Evolutionary conservation across 2,329 filamentous ascomycete genomes (phyloP), one percentile per base, ranked within the genome.

Genomic region (Zymoseptoria brevis): DNA sequence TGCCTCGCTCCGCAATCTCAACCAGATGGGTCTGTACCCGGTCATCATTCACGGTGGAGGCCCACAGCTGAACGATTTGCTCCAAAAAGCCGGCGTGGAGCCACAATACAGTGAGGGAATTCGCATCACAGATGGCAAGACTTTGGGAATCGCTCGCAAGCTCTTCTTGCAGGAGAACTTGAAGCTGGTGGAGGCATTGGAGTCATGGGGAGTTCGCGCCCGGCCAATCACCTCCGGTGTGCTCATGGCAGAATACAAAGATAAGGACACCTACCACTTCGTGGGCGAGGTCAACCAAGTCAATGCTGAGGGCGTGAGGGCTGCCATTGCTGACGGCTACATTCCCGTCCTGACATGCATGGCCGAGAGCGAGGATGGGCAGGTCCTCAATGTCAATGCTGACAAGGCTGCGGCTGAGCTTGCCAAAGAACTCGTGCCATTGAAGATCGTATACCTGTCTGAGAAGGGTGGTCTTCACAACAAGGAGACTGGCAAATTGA

Each of bases 371-470:
- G 82, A 86, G 53, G 91, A 96, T 64, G 94, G 94, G 8, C 90
- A 93, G 74, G 86, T 97, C 55, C 82, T 99, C 64, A 99, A 99
- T 72, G 94, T 99, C 74, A 99, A 99, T 71, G 94, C 94, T 41
- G 94, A 99, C 75, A 93, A 96, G 62, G 93, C 93, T 41, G 94
- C 94, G 29, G 92, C 92, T 65, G 93, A 96, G 77, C 81, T 99
- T 62, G 93, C 94, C 22, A 87, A 90, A 61, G 85, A 89, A 58
- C 80, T 99, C 57, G 87, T 97, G 76, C 94, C 94, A 24, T 79
- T 97, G 69, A 99, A 99, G 84, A 93, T 97, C 62, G 92, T 99
- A 61, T 99, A 96, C 74, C 82, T 97, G n/a, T 95, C 91, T 4
- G 94, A 99, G 79, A 97, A 97, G 82, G 94, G 94, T 54, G 94